phyloP scores from a whole-genome alignment of 352 stramenopile species.

The Pythium guiyangense region DNA sequence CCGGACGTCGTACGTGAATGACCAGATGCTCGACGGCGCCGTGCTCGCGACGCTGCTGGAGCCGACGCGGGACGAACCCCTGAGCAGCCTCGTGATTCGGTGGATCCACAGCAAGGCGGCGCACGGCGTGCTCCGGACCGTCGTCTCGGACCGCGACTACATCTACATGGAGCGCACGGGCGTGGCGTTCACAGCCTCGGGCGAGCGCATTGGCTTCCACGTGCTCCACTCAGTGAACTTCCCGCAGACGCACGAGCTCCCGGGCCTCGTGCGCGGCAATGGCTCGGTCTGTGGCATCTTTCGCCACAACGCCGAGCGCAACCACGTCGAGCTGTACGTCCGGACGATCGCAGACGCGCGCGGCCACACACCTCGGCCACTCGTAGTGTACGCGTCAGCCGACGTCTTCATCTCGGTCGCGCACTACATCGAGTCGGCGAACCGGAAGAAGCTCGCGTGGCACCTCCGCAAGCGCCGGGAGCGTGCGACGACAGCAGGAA shows the following conservation, averaged over 20 bases:
- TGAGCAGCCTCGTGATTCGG: slow-evolving; percentile 30
- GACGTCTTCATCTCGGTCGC: slow-evolving; percentile 21
- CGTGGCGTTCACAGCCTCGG: slow-evolving; percentile 12
- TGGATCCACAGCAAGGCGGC: slow-evolving; percentile 23
- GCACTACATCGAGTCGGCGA: slow-evolving; percentile 9
- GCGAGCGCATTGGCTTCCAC: slow-evolving; percentile 29
- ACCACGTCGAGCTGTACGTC: slow-evolving; percentile 38
- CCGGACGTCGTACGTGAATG: slow-evolving; percentile 4
- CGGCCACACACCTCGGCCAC: slow-evolving; percentile 20
- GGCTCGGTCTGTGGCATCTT: slow-evolving; percentile 38
- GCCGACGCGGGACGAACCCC: slow-evolving; percentile 12
- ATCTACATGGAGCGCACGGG: slow-evolving; percentile 28
- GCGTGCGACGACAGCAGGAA: neutral
- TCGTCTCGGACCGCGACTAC: slow-evolving; percentile 26
- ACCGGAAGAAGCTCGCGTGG: slow-evolving; percentile 16
- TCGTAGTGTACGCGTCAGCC: slow-evolving; percentile 24
- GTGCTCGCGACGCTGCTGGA: slow-evolving; percentile 22
- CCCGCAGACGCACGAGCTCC: slow-evolving; percentile 9
- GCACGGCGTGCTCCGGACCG: slow-evolving; percentile 18
- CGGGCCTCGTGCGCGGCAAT: slow-evolving; percentile 24
- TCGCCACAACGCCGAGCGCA: too few species aligned
- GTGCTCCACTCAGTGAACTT: slow-evolving; percentile 33
- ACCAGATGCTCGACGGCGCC: slow-evolving; percentile 12
- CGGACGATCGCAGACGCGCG: slow-evolving; percentile 30
- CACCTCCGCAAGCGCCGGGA: neutral